Evolutionary conservation across 192 early-diverging fungal species (phyloP), one percentile per base, ranked within the genome.

Genomic region (Podochytrium sp.): DNA sequence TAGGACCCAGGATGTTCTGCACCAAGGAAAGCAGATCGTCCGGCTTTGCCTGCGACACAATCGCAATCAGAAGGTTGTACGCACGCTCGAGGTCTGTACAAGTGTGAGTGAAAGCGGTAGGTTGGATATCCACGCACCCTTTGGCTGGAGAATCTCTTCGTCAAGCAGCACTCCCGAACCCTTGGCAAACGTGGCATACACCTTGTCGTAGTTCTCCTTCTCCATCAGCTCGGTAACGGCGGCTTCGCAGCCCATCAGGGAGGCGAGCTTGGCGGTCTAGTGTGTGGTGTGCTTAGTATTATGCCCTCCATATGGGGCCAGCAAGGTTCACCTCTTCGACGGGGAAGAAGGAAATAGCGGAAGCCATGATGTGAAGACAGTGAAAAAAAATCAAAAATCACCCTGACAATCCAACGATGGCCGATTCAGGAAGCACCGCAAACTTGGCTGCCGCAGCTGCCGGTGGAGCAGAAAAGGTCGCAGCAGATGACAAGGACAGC

Each of bases 211-310:
- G 59, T 92, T 90, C 50, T 89, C 81, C 63, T 81, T 83, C 55
- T 82, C 83, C 18, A 90, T 69, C 33, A 91, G 77, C 20, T 84
- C 76, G 23, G 74, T 71, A 47, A 90, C 69, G 51, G 86, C 79
- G 42, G 78, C 85, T 16, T 85, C 67, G 32, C 77, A 78, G 38
- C 83, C 83, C 76, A 94, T 84, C 58, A 90, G 89, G 52, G 82
- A 77, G 40, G 91, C 91, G 57, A 94, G 85, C 76, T 94, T 91
- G 42, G 80, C 71, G 63, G 89, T 83, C 90, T 95, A 53, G 38
- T 38, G 32, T 29, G 47, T 29, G 27, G 16, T n/a, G 55, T 29
- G 27, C 29, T 38, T 29, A 5, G n/a, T 4, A 65, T 16, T 16
- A 29, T 38, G 18, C 63, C 59, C 59, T 12, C 33, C 40, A 39